These are phyloP conservation scores for Sporothrix phasma DNA, from an alignment of 2,329 filamentous ascomycete species.

Conservation along the genomic window DNA sequence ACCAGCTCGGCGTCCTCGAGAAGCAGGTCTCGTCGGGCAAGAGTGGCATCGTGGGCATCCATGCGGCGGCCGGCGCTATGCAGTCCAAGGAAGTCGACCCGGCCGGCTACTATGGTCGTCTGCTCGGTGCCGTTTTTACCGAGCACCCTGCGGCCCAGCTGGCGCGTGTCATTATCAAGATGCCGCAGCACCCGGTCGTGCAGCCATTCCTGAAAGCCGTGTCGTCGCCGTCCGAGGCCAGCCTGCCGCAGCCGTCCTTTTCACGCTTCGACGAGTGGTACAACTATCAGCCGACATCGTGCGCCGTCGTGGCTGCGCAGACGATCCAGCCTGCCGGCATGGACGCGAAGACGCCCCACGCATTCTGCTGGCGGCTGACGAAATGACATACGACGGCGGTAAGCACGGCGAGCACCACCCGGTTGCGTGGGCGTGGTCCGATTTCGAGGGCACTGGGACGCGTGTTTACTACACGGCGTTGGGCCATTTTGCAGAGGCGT, in stretches of 20 bases:
- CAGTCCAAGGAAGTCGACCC: constrained; percentile 15
- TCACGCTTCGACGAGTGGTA: constrained; percentile 35
- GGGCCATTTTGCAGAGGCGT: constrained; percentile 34
- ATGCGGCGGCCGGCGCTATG: constrained; percentile 30
- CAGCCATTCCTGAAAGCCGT: constrained; percentile 18
- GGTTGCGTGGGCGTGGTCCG: constrained; percentile 31
- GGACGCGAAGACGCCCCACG: constrained; percentile 21
- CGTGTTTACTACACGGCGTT: constrained; percentile 33
- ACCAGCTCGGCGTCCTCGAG: constrained; percentile 28
- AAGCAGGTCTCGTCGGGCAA: constrained; percentile 25
- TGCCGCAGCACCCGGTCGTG: constrained; percentile 25
- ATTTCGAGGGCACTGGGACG: constrained; percentile 30
- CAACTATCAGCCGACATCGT: constrained; percentile 26
- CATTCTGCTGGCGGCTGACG: constrained; percentile 30
- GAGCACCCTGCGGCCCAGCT: constrained; percentile 30
- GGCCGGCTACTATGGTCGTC: constrained; percentile 29
- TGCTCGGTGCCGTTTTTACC: constrained; percentile 32
- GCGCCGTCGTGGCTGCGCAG: constrained; percentile 4
- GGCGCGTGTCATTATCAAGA: constrained; percentile 25
- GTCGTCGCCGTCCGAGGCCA: constrained; percentile 9
- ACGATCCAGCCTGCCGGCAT: constrained; percentile 20
- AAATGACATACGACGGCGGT: constrained; percentile 28
- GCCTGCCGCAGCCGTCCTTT: not conserved
- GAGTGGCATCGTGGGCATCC: constrained; percentile 33
- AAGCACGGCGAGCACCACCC: constrained; percentile 30